Conservation (phyloP, 441 rosid species). For the Gossypium gossypioides region DNA sequence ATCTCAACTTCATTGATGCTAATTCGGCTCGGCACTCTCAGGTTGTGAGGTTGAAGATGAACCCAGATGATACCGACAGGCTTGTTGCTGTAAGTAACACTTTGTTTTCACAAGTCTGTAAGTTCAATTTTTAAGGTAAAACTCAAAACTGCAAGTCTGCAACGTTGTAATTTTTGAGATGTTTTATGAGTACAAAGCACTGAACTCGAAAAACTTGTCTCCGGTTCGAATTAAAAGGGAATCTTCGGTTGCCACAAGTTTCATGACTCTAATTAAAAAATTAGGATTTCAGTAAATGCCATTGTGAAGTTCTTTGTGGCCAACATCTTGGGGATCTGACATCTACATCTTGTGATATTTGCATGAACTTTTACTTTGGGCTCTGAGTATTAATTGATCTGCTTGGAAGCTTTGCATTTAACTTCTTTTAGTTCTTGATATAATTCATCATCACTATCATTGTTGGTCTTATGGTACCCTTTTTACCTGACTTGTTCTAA, state of each 20-base stretch:
- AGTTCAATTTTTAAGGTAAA: background rate
- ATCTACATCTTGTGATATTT: background rate
- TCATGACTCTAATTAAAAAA: background rate
- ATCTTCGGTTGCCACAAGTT: background rate
- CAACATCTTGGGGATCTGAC: background rate
- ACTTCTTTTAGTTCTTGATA: background rate
- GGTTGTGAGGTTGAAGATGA: conserved; percentile 47
- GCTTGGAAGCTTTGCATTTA: background rate
- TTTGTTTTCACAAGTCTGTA: background rate
- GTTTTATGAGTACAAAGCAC: background rate
- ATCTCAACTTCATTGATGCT: conserved; percentile 46
- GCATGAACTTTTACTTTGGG: background rate
- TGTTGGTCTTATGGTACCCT: background rate
- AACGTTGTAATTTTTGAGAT: background rate
- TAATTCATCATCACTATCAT: background rate
- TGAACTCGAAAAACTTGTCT: background rate
- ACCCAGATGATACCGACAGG: conserved; percentile 34
- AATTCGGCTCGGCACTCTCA: conserved; percentile 37
- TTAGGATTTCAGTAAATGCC: background rate
- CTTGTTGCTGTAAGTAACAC: conserved; percentile 38
- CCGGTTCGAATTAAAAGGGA: background rate
- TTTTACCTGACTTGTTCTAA: background rate
- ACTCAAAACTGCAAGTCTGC: background rate
- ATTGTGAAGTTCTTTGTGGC: background rate
- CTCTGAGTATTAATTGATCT: background rate